Percentiles rank a stretch among this genome's conserved stretches.
phyloP scores from a whole-genome alignment of 2,329 filamentous ascomycete species.

The Alternaria ventricosa region DNA sequence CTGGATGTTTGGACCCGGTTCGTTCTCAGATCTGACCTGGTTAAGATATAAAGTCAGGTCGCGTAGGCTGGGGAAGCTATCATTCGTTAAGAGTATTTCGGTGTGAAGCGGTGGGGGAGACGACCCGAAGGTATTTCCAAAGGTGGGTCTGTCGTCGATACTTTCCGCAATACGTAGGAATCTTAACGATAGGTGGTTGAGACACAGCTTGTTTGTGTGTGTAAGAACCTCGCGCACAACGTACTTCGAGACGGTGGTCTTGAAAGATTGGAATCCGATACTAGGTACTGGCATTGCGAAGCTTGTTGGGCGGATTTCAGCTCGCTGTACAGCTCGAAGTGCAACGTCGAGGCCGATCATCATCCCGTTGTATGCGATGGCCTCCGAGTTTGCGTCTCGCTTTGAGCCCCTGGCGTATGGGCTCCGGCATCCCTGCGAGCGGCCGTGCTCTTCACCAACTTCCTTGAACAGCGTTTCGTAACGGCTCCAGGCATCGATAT shows the following conservation, averaged over 20 bases:
- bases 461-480: background rate
- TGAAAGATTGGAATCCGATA: background rate
- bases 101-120: background rate
- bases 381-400: background rate
- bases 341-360: background rate
- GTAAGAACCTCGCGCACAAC: background rate
- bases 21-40: background rate
- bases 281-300: background rate
- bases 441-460: background rate
- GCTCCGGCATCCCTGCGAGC: background rate
- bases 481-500: background rate
- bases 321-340: background rate
- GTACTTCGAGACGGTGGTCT: background rate
- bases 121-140: too few relatives aligned
- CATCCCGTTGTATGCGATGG: background rate
- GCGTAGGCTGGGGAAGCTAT: background rate
- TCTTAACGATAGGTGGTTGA: background rate
- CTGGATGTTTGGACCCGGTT: background rate
- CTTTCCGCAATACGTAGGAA: background rate
- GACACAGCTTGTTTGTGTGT: background rate
- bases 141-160: background rate
- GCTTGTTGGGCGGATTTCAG: background rate
- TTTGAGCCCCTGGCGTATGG: background rate
- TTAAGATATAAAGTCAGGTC: background rate
- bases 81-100: background rate